Percentiles rank a stretch among this genome's conserved stretches.
phyloP scores from a whole-genome alignment of 495 filamentous ascomycete species.

The Daldinia grandis region DNA sequence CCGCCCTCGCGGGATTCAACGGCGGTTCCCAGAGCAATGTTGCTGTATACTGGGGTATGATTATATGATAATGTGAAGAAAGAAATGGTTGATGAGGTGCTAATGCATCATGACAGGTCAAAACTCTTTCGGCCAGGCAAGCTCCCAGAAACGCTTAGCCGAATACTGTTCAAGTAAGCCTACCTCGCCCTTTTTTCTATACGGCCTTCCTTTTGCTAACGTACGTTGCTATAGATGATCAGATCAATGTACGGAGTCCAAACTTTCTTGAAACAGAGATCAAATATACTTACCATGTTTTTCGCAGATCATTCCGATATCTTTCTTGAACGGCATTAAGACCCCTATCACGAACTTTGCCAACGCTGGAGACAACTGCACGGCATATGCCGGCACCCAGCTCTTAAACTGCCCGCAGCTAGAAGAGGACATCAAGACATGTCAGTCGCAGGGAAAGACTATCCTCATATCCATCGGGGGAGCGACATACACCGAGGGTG shows the following conservation, averaged over 20 bases:
- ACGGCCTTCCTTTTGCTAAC: constrained; percentile 12
- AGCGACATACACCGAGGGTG: constrained; percentile 67
- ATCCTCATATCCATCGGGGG: constrained; percentile 75
- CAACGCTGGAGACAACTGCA: constrained; percentile 66
- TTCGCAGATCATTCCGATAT: constrained; percentile 64
- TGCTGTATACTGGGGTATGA: constrained; percentile 70
- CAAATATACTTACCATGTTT: constrained; percentile 12
- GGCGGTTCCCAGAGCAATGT: constrained; percentile 62
- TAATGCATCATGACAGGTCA: constrained; percentile 52
- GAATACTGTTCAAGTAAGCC: constrained; percentile 64
- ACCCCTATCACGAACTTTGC: constrained; percentile 67
- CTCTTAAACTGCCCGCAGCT: constrained; percentile 70
- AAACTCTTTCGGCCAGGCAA: constrained; percentile 54
- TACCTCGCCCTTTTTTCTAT: background rate
- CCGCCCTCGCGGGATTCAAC: constrained; percentile 58
- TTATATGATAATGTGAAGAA: constrained; percentile 1
- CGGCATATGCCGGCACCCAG: constrained; percentile 62
- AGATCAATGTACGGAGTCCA: constrained; percentile 41
- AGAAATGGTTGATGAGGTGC: background rate
- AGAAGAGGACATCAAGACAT: constrained; percentile 69
- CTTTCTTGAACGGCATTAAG: constrained; percentile 67
- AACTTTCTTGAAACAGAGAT: background rate
- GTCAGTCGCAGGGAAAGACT: constrained; percentile 71
- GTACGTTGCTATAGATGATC: constrained; percentile 33
- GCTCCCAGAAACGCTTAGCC: constrained; percentile 57